A percentile compares a stretch with the other conserved stretches of the same genome.
These are phyloP conservation scores for Grammothele lineata DNA, from an alignment of 768 basidiomycete genomes.

Conservation along the genomic window DNA sequence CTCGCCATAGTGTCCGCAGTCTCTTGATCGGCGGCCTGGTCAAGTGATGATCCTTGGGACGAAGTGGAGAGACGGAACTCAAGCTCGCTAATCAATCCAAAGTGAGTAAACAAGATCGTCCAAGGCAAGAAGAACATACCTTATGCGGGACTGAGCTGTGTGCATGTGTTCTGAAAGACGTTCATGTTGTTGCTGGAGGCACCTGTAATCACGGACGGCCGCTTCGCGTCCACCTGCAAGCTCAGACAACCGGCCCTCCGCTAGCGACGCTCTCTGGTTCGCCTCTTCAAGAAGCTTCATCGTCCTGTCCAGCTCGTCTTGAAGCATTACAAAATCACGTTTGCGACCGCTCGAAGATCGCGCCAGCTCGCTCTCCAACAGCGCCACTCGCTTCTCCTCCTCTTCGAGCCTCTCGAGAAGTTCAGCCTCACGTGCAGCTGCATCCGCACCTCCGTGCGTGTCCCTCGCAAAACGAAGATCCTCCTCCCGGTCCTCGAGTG, in stretches of 20 bases:
- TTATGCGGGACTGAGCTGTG: background rate
- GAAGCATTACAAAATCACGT: slow-evolving; percentile 17
- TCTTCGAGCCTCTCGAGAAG: slow-evolving; percentile 66
- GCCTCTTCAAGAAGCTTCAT: slow-evolving; percentile 34
- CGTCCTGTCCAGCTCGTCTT: slow-evolving; percentile 35
- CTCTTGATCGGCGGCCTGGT: slow-evolving; percentile 5
- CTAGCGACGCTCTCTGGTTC: slow-evolving; percentile 32
- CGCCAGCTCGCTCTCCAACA: slow-evolving; percentile 47
- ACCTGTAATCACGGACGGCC: slow-evolving; percentile 31
- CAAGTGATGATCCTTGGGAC: background rate
- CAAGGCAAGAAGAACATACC: background rate
- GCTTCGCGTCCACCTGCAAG: slow-evolving; percentile 55
- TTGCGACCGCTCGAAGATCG: slow-evolving; percentile 32
- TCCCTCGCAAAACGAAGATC: slow-evolving; percentile 47
- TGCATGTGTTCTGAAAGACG: background rate
- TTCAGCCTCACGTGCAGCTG: slow-evolving; percentile 53
- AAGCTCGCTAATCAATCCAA: slow-evolving; percentile 6
- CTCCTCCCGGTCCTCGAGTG: slow-evolving; percentile 53
- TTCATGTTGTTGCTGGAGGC: slow-evolving; percentile 3
- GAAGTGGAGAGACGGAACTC: slow-evolving; percentile 6
- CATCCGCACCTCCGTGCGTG: slow-evolving; percentile 30
- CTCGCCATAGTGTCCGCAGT: slow-evolving; percentile 33
- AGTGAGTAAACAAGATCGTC: no score
- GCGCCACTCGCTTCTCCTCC: slow-evolving; percentile 61
- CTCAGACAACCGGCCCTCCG: slow-evolving; percentile 40